Percentiles rank a stretch among this genome's conserved stretches.
Conservation (phyloP, 2,329 filamentous ascomycete species). For the Phaeosphaeria sp. region DNA sequence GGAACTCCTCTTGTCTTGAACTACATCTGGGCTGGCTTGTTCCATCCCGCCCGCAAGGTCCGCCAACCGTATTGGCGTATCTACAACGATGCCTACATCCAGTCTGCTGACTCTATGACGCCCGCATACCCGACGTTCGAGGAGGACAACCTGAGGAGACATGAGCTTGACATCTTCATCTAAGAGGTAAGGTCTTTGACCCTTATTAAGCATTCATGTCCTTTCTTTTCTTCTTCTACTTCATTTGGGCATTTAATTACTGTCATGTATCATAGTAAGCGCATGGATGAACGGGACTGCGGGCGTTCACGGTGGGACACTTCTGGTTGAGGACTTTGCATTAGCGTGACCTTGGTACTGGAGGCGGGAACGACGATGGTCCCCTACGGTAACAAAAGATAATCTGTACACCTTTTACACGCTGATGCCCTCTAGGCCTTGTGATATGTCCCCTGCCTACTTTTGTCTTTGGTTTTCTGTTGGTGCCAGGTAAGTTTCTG, state of each 20-base stretch:
- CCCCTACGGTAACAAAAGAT: constrained; percentile 30
- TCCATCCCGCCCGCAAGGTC: constrained; percentile 96
- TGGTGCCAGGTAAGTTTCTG: constrained; percentile 18
- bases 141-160: constrained; percentile 78
- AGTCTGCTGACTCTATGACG: constrained; percentile 91
- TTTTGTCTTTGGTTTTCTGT: neutral
- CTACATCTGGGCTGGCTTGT: constrained; percentile 96
- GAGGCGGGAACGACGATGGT: constrained; percentile 1
- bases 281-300: constrained; percentile 4
- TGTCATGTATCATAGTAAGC: constrained; percentile 7
- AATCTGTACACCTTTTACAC: constrained; percentile 26
- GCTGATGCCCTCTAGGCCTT: constrained; percentile 28
- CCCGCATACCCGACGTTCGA: constrained; percentile 92
- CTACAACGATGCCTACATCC: constrained; percentile 97
- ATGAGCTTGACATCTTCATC: constrained; percentile 83
- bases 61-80: constrained; percentile 93
- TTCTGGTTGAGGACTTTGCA: neutral
- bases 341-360: neutral
- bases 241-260: constrained; percentile 1
- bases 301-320: neutral
- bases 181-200: constrained; percentile 51
- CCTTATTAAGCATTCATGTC: neutral
- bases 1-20: constrained; percentile 94
- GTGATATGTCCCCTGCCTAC: constrained; percentile 15
- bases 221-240: constrained; percentile 1